A percentile compares a stretch with the other conserved stretches of the same genome.
Conservation (phyloP, 495 filamentous ascomycete species). For the Corynascus novoguineensis region DNA sequence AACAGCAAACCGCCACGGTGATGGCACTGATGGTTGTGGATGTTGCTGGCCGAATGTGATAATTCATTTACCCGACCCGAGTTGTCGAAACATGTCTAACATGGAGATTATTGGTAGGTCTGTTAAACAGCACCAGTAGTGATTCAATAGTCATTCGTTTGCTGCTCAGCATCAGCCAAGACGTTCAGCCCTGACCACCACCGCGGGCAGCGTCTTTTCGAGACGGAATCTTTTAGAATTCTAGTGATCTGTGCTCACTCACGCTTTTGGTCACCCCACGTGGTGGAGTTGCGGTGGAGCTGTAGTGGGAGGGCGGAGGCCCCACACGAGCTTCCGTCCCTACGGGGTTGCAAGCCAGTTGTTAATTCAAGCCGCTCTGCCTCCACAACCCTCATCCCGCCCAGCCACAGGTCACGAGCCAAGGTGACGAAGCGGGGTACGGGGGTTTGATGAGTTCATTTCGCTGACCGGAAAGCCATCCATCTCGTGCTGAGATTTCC, state of each 20-base stretch:
- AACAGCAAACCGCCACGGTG: too few relatives aligned
- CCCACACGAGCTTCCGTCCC: not conserved
- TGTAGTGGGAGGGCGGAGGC: conserved; percentile 1
- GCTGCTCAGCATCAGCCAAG: not conserved
- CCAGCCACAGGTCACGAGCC: conserved; percentile 2
- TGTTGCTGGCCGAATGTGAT: too few relatives aligned
- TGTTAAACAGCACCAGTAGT: too few relatives aligned
- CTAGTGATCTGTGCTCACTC: not conserved
- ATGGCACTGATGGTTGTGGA: too few relatives aligned
- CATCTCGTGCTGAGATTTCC: too few relatives aligned
- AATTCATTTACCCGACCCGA: too few relatives aligned
- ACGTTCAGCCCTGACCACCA: not conserved
- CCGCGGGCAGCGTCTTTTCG: not conserved
- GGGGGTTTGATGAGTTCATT: too few relatives aligned
- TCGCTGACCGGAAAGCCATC: too few relatives aligned
- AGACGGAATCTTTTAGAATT: conserved; percentile 1
- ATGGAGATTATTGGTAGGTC: too few relatives aligned
- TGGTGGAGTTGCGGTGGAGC: too few relatives aligned
- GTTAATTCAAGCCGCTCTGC: not conserved
- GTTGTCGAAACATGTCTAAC: too few relatives aligned
- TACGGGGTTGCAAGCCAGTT: not conserved
- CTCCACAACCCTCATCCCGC: not conserved
- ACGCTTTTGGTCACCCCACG: conserved; percentile 5
- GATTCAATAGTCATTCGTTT: too few relatives aligned
- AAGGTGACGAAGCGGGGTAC: not conserved